Percentiles rank a stretch among this genome's conserved stretches.
These are phyloP conservation scores for Rhizopogon roseolus DNA, from an alignment of 768 basidiomycete species.

Conservation along the genomic window DNA sequence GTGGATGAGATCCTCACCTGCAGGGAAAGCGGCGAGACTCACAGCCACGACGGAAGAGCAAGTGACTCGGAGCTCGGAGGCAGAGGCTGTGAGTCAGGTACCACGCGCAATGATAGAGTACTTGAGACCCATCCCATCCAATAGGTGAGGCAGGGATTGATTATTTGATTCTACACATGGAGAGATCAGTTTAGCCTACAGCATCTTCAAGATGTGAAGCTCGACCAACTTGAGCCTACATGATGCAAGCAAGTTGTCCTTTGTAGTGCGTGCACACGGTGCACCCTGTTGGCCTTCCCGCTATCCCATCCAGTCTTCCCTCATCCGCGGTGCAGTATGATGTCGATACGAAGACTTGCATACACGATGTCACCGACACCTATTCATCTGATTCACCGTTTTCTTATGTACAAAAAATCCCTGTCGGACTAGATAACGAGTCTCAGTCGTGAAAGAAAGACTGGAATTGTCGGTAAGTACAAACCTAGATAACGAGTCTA, in stretches of 20 bases:
- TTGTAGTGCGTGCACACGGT: slow-evolving; percentile 55
- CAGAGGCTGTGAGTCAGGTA: too few relatives aligned
- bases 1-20: too few relatives aligned
- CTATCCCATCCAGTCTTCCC: slow-evolving; percentile 59
- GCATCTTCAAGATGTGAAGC: slow-evolving; percentile 80
- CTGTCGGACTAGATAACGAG: too few relatives aligned
- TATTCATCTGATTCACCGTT: slow-evolving; percentile 52
- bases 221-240: too few relatives aligned
- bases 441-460: too few relatives aligned
- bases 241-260: slow-evolving; percentile 51
- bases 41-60: too few relatives aligned
- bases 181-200: slow-evolving; percentile 84
- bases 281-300: slow-evolving; percentile 41
- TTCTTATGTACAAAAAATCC: slow-evolving; percentile 68
- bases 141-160: slow-evolving; percentile 42
- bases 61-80: too few relatives aligned
- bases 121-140: too few relatives aligned
- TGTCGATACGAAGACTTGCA: slow-evolving; percentile 10
- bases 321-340: slow-evolving; percentile 8
- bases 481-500: too few relatives aligned
- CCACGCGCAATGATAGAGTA: too few relatives aligned
- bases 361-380: slow-evolving; percentile 15
- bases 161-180: slow-evolving; percentile 74
- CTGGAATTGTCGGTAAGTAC: too few relatives aligned
- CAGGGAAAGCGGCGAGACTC: too few relatives aligned